A percentile compares a stretch with the other conserved stretches of the same genome.
Conservation (phyloP, 345 rosid species). For the Cardamine occulta region DNA sequence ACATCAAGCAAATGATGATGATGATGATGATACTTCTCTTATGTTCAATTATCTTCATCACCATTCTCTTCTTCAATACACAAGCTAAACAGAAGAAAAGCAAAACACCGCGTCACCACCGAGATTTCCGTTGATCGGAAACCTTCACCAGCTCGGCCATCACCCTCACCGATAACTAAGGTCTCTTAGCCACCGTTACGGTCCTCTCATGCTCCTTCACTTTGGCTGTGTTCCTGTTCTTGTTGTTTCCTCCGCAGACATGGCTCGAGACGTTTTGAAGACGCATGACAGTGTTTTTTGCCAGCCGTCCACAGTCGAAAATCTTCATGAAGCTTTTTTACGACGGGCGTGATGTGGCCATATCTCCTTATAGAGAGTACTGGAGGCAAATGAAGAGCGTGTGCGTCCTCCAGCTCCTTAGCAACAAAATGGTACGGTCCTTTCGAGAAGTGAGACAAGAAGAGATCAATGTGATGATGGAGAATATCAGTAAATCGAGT, state of each 20-base stretch:
- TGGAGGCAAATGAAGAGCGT: too few species aligned
- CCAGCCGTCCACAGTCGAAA: too few species aligned
- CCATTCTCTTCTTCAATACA: not conserved
- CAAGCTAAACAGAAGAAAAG: not conserved
- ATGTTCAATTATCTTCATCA: not conserved
- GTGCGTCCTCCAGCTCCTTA: too few species aligned
- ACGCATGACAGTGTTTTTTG: too few species aligned
- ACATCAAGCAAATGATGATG: not conserved
- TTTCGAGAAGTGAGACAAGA: too few species aligned
- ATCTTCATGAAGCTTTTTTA: too few species aligned
- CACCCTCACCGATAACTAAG: not conserved
- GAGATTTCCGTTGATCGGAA: not conserved
- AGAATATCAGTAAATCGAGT: not conserved
- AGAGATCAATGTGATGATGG: too few species aligned
- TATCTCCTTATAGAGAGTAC: too few species aligned
- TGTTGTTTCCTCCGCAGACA: not conserved
- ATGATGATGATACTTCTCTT: not conserved
- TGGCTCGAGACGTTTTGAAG: not conserved
- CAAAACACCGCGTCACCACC: not conserved
- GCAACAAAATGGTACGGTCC: too few species aligned
- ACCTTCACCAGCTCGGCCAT: not conserved
- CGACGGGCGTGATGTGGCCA: too few species aligned
- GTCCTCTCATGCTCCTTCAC: not conserved
- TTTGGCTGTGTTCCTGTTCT: not conserved
- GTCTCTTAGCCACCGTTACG: not conserved